These are phyloP conservation scores for Hevea brasiliensis DNA, from an alignment of 345 rosid genomes.

Conservation along the genomic window DNA sequence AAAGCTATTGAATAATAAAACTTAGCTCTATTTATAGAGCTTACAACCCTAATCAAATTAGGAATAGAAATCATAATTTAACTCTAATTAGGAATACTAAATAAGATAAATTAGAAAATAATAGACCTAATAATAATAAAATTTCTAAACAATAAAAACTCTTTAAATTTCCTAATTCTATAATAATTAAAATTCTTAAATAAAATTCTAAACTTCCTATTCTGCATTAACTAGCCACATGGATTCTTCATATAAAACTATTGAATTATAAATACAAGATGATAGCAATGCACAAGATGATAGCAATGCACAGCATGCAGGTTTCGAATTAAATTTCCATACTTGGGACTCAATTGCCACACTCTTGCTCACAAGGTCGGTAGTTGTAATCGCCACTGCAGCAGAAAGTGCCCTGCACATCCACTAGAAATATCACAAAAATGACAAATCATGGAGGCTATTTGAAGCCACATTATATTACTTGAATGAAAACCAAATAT, in stretches of 20 bases:
- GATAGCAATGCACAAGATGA: not conserved
- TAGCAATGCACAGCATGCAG: not conserved
- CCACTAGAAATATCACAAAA: constrained; percentile 14
- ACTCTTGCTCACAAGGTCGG: constrained; percentile 96
- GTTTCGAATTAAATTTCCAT: constrained; percentile 5
- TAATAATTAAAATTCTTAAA: too few relatives aligned
- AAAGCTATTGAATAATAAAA: too few relatives aligned
- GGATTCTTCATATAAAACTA: not conserved
- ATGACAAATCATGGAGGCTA: not conserved
- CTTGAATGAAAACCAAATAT: not conserved
- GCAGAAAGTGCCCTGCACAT: constrained; percentile 87
- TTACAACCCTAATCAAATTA: too few relatives aligned
- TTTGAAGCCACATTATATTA: not conserved
- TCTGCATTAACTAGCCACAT: too few relatives aligned
- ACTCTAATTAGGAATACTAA: too few relatives aligned
- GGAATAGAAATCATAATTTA: too few relatives aligned
- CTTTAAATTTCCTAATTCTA: too few relatives aligned
- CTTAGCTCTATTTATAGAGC: too few relatives aligned
- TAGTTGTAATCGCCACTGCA: constrained; percentile 94
- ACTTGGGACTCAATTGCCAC: constrained; percentile 87
- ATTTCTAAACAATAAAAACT: too few relatives aligned
- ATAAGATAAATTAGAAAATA: too few relatives aligned
- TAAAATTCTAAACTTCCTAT: too few relatives aligned
- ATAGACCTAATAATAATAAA: too few relatives aligned
- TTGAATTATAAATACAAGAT: not conserved